Evolutionary conservation across 345 rosid species (phyloP), one percentile per base, ranked within the genome.

Genomic region (Brassica napus): DNA sequence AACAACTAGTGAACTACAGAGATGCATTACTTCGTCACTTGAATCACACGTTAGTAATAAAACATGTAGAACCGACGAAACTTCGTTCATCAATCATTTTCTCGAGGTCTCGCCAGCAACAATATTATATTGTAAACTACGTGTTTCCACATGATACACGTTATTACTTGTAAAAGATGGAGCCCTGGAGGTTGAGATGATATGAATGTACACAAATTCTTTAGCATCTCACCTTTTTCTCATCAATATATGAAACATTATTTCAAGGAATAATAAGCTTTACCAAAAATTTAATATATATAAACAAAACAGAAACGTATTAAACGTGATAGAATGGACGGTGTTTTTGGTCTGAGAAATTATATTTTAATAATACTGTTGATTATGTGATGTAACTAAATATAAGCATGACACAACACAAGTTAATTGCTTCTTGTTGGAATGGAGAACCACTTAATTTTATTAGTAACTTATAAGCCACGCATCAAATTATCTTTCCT

Each of bases 391-490:
- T 76, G 80, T 31, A 60, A 42, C 14, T 21, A 44, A 30, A 42
- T 55, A 69, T 18, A 42, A 76, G 74, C 49, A 68, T 68, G 75
- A 77, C 65, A 77, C 62, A 26, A n/a, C 66, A 71, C 57, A 52
- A 52, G 44, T 35, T 37, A 64, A 26, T 26, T 64, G 67, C 66
- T 55, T 77, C 60, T 63, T 54, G 28, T 63, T 32, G 34, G 66
- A 65, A 34, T 32, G 34, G 66, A 65, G 49, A 71, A 35, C 6
- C 52, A 71, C 67, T 64, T 71, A 64, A 4, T 37, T 55, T 65
- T 16, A 78, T 71, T 65, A 71, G 52, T 78, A 39, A 57, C 72
- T 78, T 78, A 65, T 26, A 71, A 71, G 72, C 76, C 76, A 71
- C 66, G 67, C 35, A 65, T 78, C 72, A 78, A 55, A 18, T 65